Percentiles rank a stretch among this genome's conserved stretches.
Conservation (phyloP, 2,329 filamentous ascomycete species). For the Leptodontidium sp. region DNA sequence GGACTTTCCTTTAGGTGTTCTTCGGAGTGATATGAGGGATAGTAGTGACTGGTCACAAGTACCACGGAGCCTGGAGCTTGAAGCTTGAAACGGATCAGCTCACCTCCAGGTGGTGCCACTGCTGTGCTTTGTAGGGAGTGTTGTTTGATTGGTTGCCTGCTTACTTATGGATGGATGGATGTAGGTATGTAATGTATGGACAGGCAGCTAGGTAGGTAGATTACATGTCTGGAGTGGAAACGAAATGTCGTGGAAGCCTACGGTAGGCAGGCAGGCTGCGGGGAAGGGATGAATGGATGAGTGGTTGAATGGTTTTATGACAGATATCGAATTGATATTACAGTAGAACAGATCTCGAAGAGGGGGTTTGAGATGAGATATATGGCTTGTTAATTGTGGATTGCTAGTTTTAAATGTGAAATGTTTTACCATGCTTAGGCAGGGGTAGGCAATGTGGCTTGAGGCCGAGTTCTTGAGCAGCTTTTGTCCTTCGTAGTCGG, state of each 20-base stretch:
- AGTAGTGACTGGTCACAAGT: not conserved
- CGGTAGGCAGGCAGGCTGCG: not conserved
- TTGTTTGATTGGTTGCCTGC: conserved; percentile 6
- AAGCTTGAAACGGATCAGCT: not conserved
- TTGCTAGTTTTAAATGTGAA: too few relatives aligned
- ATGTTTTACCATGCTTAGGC: too few relatives aligned
- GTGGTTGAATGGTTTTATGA: too few relatives aligned
- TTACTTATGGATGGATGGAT: not conserved
- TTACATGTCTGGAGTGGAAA: not conserved
- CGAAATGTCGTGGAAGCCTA: conserved; percentile 10
- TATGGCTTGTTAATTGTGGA: not conserved
- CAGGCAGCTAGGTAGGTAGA: too few relatives aligned
- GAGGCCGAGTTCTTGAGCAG: not conserved
- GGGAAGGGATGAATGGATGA: not conserved
- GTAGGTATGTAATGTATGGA: too few relatives aligned
- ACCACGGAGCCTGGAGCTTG: not conserved
- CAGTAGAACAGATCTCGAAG: not conserved
- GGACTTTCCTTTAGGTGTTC: too few relatives aligned
- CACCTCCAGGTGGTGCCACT: not conserved
- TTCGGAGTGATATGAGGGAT: too few relatives aligned
- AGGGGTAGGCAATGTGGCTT: not conserved
- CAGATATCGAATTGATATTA: too few relatives aligned
- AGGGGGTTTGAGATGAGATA: not conserved
- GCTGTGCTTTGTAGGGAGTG: not conserved
- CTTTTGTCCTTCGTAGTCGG: not conserved